Percentiles rank a stretch among this genome's conserved stretches.
phyloP scores from a whole-genome alignment of 768 basidiomycete species.

The Hemileccinum rubropunctum region DNA sequence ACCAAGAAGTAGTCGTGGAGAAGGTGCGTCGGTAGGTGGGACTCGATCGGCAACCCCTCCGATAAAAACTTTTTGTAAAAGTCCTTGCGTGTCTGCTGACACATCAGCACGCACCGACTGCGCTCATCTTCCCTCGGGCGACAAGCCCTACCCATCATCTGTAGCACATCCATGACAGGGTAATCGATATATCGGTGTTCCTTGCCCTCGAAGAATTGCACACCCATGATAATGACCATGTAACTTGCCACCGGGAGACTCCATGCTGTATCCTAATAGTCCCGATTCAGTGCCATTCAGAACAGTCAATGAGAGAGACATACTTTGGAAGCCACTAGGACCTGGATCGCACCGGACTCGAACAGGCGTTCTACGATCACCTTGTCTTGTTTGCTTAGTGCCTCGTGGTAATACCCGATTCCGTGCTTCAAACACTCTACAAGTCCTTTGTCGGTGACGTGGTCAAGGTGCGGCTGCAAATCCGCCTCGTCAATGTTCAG shows the following conservation, averaged over 20 bases:
- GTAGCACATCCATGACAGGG: constrained; percentile 96
- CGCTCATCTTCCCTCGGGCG: constrained; percentile 84
- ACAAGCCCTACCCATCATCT: constrained; percentile 99
- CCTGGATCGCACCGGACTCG: constrained; percentile 91
- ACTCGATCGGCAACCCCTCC: constrained; percentile 97
- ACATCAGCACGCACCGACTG: constrained; percentile 95
- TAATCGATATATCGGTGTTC: constrained; percentile 98
- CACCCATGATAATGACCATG: constrained; percentile 99
- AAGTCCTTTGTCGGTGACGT: constrained; percentile 71
- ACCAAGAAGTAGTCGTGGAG: constrained; percentile 98
- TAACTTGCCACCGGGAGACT: constrained; percentile 90
- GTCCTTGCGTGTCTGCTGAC: constrained; percentile 95
- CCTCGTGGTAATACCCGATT: constrained; percentile 95
- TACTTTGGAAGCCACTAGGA: constrained; percentile 92
- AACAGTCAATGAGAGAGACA: constrained; percentile 9
- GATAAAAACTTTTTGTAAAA: constrained; percentile 99
- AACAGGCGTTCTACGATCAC: constrained; percentile 90
- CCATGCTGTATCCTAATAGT: constrained; percentile 87
- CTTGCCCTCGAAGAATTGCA: constrained; percentile 93
- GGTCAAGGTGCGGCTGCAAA: constrained; percentile 85
- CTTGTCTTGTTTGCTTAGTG: constrained; percentile 88
- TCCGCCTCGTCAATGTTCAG: constrained; percentile 83
- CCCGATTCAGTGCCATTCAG: not conserved
- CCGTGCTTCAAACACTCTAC: constrained; percentile 84
- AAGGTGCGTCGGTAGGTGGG: constrained; percentile 84